Conservation (phyloP, 2,329 filamentous ascomycete species). For the Talaromyces pinophilus region DNA sequence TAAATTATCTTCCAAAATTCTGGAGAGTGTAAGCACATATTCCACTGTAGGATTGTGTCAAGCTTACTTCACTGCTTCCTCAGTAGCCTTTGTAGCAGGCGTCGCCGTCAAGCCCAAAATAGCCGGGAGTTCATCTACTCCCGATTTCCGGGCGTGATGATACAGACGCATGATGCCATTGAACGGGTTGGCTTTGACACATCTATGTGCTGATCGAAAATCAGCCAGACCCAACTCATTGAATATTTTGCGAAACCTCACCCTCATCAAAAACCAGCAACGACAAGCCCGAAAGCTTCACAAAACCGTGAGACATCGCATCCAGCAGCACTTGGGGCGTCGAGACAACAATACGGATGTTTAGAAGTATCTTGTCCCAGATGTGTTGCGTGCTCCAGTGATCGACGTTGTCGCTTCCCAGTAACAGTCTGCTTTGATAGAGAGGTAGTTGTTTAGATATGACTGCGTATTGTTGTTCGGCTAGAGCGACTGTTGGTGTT, state of each 20-base stretch:
- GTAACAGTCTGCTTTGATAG: constrained; percentile 63
- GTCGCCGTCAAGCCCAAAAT: constrained; percentile 82
- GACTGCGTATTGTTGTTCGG: constrained; percentile 64
- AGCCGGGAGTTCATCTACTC: constrained; percentile 53
- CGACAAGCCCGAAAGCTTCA: constrained; percentile 63
- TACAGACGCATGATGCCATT: constrained; percentile 77
- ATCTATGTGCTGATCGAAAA: constrained; percentile 66
- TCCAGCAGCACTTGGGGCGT: constrained; percentile 75
- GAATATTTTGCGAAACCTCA: constrained; percentile 36
- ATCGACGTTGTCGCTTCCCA: constrained; percentile 68
- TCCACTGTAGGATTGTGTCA: not conserved
- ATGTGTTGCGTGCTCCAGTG: constrained; percentile 67
- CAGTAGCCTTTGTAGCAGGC: constrained; percentile 64
- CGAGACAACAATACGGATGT: constrained; percentile 72
- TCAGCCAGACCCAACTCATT: constrained; percentile 1
- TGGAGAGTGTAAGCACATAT: constrained; percentile 26
- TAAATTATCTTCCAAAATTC: constrained; percentile 67
- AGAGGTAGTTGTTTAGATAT: constrained; percentile 61
- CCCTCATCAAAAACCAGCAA: constrained; percentile 84
- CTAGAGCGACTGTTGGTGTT: constrained; percentile 68
- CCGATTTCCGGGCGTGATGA: constrained; percentile 46
- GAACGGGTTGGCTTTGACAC: constrained; percentile 62
- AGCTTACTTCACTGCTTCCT: constrained; percentile 55
- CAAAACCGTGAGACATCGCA: constrained; percentile 72
- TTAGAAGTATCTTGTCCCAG: constrained; percentile 68